Evolutionary conservation across 1,284 basidiomycete genomes (phyloP).

Genomic region (Agaricales sp.): DNA sequence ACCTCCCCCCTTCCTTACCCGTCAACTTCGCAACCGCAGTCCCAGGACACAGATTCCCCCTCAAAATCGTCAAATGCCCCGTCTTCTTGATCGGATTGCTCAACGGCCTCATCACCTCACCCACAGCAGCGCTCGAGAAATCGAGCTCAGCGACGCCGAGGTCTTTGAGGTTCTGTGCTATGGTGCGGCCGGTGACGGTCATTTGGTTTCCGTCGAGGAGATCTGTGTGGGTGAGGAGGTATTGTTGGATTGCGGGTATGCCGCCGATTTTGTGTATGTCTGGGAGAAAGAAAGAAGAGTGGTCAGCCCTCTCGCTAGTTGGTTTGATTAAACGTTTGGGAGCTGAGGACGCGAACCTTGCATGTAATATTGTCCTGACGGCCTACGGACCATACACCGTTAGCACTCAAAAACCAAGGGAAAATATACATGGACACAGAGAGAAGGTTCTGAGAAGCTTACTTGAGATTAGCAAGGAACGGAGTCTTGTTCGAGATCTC

Average conservation of each 20-base stretch:
- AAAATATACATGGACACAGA: background rate
- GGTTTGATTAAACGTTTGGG: too few species aligned
- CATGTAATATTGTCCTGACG: conserved; percentile 93
- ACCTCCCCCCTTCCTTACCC: conserved; percentile 87
- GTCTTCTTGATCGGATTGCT: conserved; percentile 85
- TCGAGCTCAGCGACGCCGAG: conserved; percentile 62
- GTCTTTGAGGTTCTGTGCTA: conserved; percentile 81
- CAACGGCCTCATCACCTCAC: conserved; percentile 72
- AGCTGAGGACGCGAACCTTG: conserved; percentile 65
- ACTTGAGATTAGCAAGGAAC: conserved; percentile 91
- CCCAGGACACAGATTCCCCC: conserved; percentile 84
- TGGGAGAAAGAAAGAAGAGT: background rate
- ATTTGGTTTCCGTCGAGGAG: conserved; percentile 86
- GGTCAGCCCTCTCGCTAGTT: too few species aligned
- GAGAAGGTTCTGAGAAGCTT: conserved; percentile 11
- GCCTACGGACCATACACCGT: conserved; percentile 35
- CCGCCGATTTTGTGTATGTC: conserved; percentile 79
- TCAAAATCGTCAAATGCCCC: conserved; percentile 88
- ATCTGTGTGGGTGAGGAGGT: conserved; percentile 79
- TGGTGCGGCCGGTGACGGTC: conserved; percentile 91
- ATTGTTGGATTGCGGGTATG: conserved; percentile 75
- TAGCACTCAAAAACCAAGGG: too few species aligned
- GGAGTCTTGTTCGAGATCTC: conserved; percentile 80
- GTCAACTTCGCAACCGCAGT: conserved; percentile 94
- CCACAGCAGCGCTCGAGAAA: conserved; percentile 54